phyloP scores from a whole-genome alignment of 108 stramenopile species.

The Chaetoceros muelleri region DNA sequence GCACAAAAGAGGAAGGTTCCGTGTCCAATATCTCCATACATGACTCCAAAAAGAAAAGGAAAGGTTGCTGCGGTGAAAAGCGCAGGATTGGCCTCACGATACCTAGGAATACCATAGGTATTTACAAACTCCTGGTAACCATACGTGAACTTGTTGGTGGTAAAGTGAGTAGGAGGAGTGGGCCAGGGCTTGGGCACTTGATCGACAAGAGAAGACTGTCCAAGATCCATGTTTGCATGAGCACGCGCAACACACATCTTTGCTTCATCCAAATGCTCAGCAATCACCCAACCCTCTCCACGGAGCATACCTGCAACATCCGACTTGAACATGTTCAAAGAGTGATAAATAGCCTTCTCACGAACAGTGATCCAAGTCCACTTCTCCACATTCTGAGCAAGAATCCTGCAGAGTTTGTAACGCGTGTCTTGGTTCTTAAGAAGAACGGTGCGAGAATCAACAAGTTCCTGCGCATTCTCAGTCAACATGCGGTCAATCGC shows the following conservation, averaged over 20 bases:
- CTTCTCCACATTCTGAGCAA: conserved; percentile 74
- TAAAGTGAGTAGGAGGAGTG: conserved; percentile 96
- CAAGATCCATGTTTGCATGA: conserved; percentile 84
- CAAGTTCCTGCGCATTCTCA: conserved; percentile 81
- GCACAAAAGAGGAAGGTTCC: conserved; percentile 77
- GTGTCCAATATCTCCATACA: conserved; percentile 99
- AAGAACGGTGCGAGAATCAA: conserved; percentile 83
- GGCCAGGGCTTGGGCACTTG: conserved; percentile 86
- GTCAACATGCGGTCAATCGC: conserved; percentile 77
- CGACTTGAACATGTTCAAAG: conserved; percentile 96
- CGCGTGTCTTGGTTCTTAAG: conserved; percentile 94
- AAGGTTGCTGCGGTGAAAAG: conserved; percentile 97
- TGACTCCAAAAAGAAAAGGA: conserved; percentile 98
- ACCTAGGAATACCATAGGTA: conserved; percentile 97
- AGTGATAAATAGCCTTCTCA: conserved; percentile 94
- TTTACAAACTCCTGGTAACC: conserved; percentile 97
- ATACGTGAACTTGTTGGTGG: conserved; percentile 90
- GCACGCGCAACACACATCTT: conserved; percentile 62
- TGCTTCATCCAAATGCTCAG: conserved; percentile 60
- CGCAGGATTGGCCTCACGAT: conserved; percentile 97
- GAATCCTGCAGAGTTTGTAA: conserved; percentile 81
- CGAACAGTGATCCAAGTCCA: conserved; percentile 88
- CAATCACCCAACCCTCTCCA: conserved; percentile 95
- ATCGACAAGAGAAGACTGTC: conserved; percentile 82
- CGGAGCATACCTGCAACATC: conserved; percentile 93